Percentiles rank a stretch among this genome's conserved stretches.
phyloP scores from a whole-genome alignment of 2,329 filamentous ascomycete genomes.

The Lachnellula cervina region DNA sequence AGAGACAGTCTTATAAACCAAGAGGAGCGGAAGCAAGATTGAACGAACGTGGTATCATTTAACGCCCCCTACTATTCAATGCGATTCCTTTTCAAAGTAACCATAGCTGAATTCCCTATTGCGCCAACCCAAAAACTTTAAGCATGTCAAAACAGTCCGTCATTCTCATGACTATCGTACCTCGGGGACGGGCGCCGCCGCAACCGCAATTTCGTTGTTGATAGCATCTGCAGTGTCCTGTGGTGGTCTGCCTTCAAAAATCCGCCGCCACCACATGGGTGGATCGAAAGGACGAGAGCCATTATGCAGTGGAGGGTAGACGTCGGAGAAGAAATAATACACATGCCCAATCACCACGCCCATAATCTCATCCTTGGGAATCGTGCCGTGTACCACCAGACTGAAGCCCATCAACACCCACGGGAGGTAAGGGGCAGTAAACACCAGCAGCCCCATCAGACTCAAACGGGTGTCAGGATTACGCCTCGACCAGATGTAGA shows the following conservation, averaged over 20 bases:
- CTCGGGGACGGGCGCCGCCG: constrained; percentile 39
- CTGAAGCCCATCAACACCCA: constrained; percentile 96
- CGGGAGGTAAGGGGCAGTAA: constrained; percentile 89
- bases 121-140: constrained; percentile 14
- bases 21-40: constrained; percentile 1
- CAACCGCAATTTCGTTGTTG: constrained; percentile 59
- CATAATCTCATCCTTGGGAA: constrained; percentile 95
- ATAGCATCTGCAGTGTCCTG: constrained; percentile 50
- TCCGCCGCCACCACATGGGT: constrained; percentile 79
- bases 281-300: constrained; percentile 84
- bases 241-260: constrained; percentile 63
- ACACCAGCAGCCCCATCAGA: constrained; percentile 82
- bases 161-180: constrained; percentile 27
- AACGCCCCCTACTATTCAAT: not conserved
- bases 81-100: not conserved
- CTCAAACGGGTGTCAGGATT: constrained; percentile 90
- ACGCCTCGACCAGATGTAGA: constrained; percentile 95
- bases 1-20: constrained; percentile 16
- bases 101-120: not conserved
- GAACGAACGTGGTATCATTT: constrained; percentile 22
- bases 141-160: not conserved
- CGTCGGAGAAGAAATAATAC: constrained; percentile 97
- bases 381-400: constrained; percentile 78
- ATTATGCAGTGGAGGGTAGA: constrained; percentile 86
- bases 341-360: constrained; percentile 92